Conservation (phyloP, 345 rosid species). For the Melaleuca alternifolia region DNA sequence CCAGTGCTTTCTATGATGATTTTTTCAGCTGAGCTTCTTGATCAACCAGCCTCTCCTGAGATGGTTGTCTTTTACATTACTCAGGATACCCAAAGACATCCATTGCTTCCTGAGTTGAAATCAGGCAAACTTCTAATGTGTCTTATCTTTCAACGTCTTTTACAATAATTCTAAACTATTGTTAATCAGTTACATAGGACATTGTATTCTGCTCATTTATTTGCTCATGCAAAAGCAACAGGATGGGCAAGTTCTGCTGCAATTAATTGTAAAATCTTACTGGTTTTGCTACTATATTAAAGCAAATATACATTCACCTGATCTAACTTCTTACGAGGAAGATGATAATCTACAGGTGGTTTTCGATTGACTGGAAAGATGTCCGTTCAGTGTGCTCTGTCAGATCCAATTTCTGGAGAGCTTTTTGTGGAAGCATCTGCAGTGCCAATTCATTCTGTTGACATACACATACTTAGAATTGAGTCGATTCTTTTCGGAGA, state of each 20-base stretch:
- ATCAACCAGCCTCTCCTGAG: constrained; percentile 65
- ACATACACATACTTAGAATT: constrained; percentile 59
- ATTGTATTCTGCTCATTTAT: background rate
- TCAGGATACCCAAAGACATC: constrained; percentile 89
- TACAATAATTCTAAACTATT: background rate
- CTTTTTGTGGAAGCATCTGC: constrained; percentile 71
- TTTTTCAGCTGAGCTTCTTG: constrained; percentile 54
- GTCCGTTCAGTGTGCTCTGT: constrained; percentile 57
- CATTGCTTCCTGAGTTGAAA: constrained; percentile 71
- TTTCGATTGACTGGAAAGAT: constrained; percentile 77
- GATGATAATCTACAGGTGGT: constrained; percentile 44
- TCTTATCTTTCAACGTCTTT: background rate
- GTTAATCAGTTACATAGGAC: background rate
- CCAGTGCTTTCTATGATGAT: background rate
- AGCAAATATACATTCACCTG: background rate
- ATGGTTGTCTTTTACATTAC: constrained; percentile 76
- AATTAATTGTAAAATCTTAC: background rate
- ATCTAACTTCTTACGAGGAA: background rate
- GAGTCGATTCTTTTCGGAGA: constrained; percentile 82
- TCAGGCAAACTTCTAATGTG: constrained; percentile 31
- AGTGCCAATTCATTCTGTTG: constrained; percentile 60
- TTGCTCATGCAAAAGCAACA: background rate
- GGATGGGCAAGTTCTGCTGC: background rate
- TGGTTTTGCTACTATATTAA: background rate
- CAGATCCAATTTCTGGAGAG: constrained; percentile 74